Conservation (phyloP, 352 stramenopile species). For the Pythium coloratum region DNA sequence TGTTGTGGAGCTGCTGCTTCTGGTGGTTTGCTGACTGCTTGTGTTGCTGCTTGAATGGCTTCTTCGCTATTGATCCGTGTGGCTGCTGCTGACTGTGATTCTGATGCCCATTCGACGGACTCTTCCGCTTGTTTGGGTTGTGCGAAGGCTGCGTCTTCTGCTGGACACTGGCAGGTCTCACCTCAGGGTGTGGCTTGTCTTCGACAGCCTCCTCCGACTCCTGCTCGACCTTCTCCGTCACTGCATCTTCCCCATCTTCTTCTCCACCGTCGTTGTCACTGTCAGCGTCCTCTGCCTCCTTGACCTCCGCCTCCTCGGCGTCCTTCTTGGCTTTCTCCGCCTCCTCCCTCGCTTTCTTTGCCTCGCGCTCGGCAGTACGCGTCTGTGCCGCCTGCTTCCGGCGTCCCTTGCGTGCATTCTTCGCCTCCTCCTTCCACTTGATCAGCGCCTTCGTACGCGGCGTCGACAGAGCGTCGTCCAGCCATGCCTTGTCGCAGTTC, state of each 20-base stretch:
- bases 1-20: not conserved
- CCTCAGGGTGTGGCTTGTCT: not conserved
- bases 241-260: not conserved
- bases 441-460: constrained; percentile 58
- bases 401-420: constrained; percentile 53
- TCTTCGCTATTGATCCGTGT: not conserved
- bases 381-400: constrained; percentile 64
- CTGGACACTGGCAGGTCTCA: not conserved
- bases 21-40: not conserved
- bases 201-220: not conserved
- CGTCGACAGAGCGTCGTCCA: constrained; percentile 51
- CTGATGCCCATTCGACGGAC: not conserved
- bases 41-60: not conserved
- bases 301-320: not conserved
- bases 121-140: not conserved
- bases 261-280: not conserved
- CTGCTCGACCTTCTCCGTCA: not conserved
- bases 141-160: not conserved
- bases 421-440: constrained; percentile 64
- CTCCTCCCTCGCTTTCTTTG: constrained; percentile 35
- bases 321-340: constrained; percentile 32
- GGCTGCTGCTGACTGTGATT: not conserved
- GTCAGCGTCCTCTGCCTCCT: not conserved
- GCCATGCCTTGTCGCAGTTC: constrained; percentile 55
- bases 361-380: constrained; percentile 36